phyloP scores from a whole-genome alignment of 208 protist species.

The Crithidia sp. region DNA sequence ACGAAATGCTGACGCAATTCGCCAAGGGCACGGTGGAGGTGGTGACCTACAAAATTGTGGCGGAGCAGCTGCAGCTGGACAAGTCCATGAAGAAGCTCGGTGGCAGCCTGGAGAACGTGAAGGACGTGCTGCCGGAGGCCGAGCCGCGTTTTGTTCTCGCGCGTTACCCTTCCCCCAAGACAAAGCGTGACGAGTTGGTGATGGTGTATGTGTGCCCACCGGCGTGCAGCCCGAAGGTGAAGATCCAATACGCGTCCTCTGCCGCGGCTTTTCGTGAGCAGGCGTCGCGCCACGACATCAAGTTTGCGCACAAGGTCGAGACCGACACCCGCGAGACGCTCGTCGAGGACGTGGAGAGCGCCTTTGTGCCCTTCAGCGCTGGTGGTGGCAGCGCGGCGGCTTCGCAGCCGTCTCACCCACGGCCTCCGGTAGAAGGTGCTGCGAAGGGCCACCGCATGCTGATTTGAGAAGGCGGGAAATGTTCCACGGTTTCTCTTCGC shows the following conservation, averaged over 20 bases:
- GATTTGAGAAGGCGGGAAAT: slow-evolving; percentile 27
- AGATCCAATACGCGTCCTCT: slow-evolving; percentile 81
- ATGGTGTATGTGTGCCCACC: slow-evolving; percentile 84
- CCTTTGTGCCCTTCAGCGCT: slow-evolving; percentile 32
- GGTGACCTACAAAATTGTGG: slow-evolving; percentile 52
- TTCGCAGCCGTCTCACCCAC: slow-evolving; percentile 2
- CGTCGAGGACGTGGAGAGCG: slow-evolving; percentile 44
- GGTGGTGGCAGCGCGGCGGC: slow-evolving; percentile 2
- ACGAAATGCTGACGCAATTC: slow-evolving; percentile 44
- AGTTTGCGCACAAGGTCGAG: slow-evolving; percentile 59
- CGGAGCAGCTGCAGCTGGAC: slow-evolving; percentile 35
- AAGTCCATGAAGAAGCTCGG: slow-evolving; percentile 9
- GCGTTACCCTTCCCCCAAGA: slow-evolving; percentile 32
- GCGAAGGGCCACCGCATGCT: slow-evolving; percentile 67
- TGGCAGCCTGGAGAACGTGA: slow-evolving; percentile 27
- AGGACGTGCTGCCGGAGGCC: slow-evolving; percentile 34
- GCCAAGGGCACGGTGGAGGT: slow-evolving; percentile 35
- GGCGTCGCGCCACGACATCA: slow-evolving; percentile 45
- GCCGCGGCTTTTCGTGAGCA: slow-evolving; percentile 67
- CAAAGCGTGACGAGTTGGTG: slow-evolving; percentile 28
- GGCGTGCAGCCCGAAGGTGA: slow-evolving; percentile 59
- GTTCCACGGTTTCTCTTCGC: not conserved
- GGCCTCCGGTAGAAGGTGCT: slow-evolving; percentile 19
- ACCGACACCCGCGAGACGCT: slow-evolving; percentile 51
- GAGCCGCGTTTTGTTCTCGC: slow-evolving; percentile 47